Conservation (phyloP, 2,329 filamentous ascomycete genomes). For the Fusarium lateritium region DNA sequence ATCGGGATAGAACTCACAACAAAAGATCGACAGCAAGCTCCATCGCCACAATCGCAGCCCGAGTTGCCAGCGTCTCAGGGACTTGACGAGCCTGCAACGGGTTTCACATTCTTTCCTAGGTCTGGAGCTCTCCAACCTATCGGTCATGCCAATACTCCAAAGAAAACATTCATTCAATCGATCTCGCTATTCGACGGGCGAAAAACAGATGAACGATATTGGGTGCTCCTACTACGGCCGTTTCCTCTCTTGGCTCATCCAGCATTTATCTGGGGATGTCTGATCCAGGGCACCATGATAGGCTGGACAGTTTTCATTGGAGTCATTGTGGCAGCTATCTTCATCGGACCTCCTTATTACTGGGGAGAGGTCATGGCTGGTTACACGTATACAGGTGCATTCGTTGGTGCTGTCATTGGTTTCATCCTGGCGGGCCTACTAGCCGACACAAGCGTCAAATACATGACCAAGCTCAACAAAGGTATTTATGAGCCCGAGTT, state of each 20-base stretch:
- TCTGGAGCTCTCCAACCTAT: slow-evolving; percentile 55
- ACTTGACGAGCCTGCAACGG: slow-evolving; percentile 12
- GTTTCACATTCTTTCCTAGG: slow-evolving; percentile 53
- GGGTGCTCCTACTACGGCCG: slow-evolving; percentile 76
- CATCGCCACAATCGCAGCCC: slow-evolving; percentile 17
- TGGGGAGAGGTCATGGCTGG: slow-evolving; percentile 87
- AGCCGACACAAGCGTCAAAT: slow-evolving; percentile 79
- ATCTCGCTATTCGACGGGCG: slow-evolving; percentile 83
- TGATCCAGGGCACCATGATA: slow-evolving; percentile 91
- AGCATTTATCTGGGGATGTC: slow-evolving; percentile 82
- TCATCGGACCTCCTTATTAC: slow-evolving; percentile 84
- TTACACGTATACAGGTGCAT: slow-evolving; percentile 89
- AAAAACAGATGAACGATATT: slow-evolving; percentile 83
- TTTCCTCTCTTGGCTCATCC: slow-evolving; percentile 89
- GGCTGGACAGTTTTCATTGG: slow-evolving; percentile 97
- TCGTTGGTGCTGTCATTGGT: slow-evolving; percentile 84
- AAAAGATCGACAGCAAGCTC: slow-evolving; percentile 28
- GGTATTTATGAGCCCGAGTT: slow-evolving; percentile 95
- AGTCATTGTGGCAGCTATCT: slow-evolving; percentile 85
- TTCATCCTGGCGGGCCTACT: slow-evolving; percentile 82
- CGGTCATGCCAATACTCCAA: slow-evolving; percentile 56
- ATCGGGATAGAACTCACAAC: slow-evolving; percentile 50
- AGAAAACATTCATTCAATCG: slow-evolving; percentile 72
- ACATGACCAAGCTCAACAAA: slow-evolving; percentile 80
- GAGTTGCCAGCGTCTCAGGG: slow-evolving; percentile 9